phyloP scores from a whole-genome alignment of 352 stramenopile species.

The Aphanomyces cochlioides region DNA sequence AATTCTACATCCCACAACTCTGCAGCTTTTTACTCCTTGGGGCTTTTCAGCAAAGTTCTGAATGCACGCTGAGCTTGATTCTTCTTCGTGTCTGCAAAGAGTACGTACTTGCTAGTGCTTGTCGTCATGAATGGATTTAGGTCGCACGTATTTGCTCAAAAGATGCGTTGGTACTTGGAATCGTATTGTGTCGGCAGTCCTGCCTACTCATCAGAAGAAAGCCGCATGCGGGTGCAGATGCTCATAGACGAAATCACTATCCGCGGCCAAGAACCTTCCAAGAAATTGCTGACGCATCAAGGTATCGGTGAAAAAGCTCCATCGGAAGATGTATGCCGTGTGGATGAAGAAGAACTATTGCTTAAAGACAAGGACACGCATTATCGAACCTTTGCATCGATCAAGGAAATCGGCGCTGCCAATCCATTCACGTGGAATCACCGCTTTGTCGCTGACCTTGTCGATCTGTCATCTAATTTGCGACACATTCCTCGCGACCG shows the following conservation, averaged over 20 bases:
- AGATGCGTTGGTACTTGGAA: constrained; percentile 80
- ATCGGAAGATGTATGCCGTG: constrained; percentile 40
- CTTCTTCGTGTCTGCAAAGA: constrained; percentile 73
- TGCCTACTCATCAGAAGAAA: constrained; percentile 51
- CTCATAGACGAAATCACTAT: constrained; percentile 75
- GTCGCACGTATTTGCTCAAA: constrained; percentile 81
- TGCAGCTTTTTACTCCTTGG: constrained; percentile 79
- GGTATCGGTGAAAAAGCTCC: constrained; percentile 9
- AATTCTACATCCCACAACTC: constrained; percentile 82
- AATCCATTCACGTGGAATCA: constrained; percentile 71
- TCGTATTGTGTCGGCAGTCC: constrained; percentile 71
- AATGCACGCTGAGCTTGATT: constrained; percentile 50
- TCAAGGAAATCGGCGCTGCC: constrained; percentile 13
- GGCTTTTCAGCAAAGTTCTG: constrained; percentile 57
- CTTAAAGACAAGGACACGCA: constrained; percentile 12
- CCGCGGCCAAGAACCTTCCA: constrained; percentile 41
- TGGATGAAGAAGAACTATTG: constrained; percentile 14
- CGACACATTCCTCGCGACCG: constrained; percentile 45
- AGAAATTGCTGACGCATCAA: constrained; percentile 14
- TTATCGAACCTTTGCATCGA: constrained; percentile 18
- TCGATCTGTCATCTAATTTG: constrained; percentile 71
- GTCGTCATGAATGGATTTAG: constrained; percentile 32
- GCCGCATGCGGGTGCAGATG: constrained; percentile 59
- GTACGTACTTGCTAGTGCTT: constrained; percentile 36
- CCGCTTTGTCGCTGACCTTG: constrained; percentile 61